Base-by-base conservation (phyloP, 164 flowering plant species). In the Vitis rupestris region DNA sequence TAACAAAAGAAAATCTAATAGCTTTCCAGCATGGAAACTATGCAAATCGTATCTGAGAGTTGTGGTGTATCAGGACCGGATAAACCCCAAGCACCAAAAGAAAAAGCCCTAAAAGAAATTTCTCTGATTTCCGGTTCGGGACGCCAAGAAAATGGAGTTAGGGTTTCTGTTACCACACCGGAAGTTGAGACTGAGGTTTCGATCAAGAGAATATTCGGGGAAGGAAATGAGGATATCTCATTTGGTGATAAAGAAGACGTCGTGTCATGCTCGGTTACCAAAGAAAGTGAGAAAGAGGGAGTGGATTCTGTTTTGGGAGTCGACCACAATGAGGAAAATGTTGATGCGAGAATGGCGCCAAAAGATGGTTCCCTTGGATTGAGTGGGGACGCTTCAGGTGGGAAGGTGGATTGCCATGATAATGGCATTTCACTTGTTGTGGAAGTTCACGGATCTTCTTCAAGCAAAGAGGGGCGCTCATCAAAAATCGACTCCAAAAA, bases 21-120 rank as follows among this genome's bases (percentile, higher is more conserved):
- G 31, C 2, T 6, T 59, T n/a, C 56, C 56, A 11, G 7, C n/a
- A 81, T 79, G 84, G 79, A 73, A 67, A 50, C 69, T 19, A 63
- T 59, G 1, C 50, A 73, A 63, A 47, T 64, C 66, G 64, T 49
- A 60, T 61, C 19, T n/a, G 66, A 53, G 50, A 27, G 3, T 52
- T 15, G 48, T 15, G 19, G 48, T 55, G 23, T 23, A 1, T 5
- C 53, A 0, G 66, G 70, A 51, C 13, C 50, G 17, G 74, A 54
- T 23, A 71, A 70, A 9, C 17, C 70, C 15, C 55, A 37, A 66
- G 58, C 48, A 70, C 54, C 44, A 50, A 75, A 65, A 23, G 56
- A 37, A 2, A 67, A 60, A 59, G 54, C 68, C 60, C 63, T 68
- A 3, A 48, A 65, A 29, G 70, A 37, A 19, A 54, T 16, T 47